These are phyloP conservation scores for Conringia planisiliqua DNA, from an alignment of 345 rosid species.

Conservation along the genomic window DNA sequence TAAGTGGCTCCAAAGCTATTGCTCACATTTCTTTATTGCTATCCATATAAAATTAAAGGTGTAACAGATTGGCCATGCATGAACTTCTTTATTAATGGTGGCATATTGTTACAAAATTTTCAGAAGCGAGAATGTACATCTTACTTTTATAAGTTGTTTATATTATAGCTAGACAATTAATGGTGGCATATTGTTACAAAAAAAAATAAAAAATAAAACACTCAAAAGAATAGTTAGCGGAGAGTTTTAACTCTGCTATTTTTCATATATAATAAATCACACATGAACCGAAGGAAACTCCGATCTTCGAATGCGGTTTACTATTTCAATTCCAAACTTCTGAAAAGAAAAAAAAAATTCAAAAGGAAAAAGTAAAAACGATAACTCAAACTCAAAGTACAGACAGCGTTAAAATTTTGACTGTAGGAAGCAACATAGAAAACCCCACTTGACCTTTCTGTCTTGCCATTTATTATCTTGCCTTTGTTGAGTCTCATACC, in stretches of 20 bases:
- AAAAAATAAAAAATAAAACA: too few species aligned
- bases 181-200: too few species aligned
- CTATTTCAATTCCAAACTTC: neutral
- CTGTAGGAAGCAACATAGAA: constrained; percentile 22
- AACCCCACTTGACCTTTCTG: neutral
- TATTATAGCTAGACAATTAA: neutral
- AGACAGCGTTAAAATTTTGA: constrained; percentile 23
- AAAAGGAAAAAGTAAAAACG: neutral
- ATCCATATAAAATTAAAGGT: neutral
- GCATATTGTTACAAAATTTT: neutral
- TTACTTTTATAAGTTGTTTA: neutral
- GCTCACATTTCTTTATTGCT: neutral
- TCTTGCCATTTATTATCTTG: neutral
- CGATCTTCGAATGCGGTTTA: too few species aligned
- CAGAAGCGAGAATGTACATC: neutral
- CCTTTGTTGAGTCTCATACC: neutral
- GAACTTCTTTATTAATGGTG: neutral
- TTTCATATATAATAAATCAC: too few species aligned
- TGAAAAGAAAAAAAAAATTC: neutral
- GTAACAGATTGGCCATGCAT: neutral
- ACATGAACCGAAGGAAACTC: too few species aligned
- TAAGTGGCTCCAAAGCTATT: neutral
- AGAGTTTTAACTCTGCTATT: too few species aligned
- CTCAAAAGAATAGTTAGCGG: too few species aligned
- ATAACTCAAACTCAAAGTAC: constrained; percentile 1